These are phyloP conservation scores for Heliophila coronopifolia DNA, from an alignment of 441 rosid genomes.

Conservation along the genomic window DNA sequence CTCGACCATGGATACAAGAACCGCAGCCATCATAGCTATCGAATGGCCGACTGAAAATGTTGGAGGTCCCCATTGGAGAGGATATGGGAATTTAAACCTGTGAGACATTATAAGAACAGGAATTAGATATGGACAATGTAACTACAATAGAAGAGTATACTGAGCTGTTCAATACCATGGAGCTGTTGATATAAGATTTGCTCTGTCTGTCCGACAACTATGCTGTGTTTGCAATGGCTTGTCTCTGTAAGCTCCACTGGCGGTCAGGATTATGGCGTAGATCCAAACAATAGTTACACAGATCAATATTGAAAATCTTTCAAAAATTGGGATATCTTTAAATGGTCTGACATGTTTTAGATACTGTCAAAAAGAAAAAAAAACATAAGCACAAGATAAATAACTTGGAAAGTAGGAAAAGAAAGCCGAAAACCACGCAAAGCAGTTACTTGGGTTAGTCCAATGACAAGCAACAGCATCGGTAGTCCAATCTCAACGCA, in stretches of 20 bases:
- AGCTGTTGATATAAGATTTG: constrained; percentile 67
- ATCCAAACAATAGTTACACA: constrained; percentile 66
- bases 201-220: constrained; percentile 73
- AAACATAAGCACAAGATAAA: constrained; percentile 27
- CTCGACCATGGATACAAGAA: constrained; percentile 85
- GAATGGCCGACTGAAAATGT: constrained; percentile 81
- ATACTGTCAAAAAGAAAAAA: constrained; percentile 49
- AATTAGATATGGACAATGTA: constrained; percentile 5
- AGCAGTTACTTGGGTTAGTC: constrained; percentile 59
- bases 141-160: not conserved
- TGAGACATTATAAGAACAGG: too few species aligned
- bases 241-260: constrained; percentile 87
- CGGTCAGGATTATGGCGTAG: constrained; percentile 85
- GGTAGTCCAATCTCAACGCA: constrained; percentile 93
- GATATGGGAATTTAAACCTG: constrained; percentile 88
- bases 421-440: not conserved
- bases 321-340: constrained; percentile 54
- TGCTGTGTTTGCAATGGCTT: constrained; percentile 55
- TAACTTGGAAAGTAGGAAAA: not conserved
- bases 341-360: constrained; percentile 70
- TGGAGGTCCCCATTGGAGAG: constrained; percentile 96
- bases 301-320: constrained; percentile 56
- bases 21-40: constrained; percentile 90
- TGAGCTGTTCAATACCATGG: constrained; percentile 69
- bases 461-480: constrained; percentile 67